These are phyloP conservation scores for Chaetoceros muelleri DNA, from an alignment of 108 stramenopile genomes.

Conservation along the genomic window DNA sequence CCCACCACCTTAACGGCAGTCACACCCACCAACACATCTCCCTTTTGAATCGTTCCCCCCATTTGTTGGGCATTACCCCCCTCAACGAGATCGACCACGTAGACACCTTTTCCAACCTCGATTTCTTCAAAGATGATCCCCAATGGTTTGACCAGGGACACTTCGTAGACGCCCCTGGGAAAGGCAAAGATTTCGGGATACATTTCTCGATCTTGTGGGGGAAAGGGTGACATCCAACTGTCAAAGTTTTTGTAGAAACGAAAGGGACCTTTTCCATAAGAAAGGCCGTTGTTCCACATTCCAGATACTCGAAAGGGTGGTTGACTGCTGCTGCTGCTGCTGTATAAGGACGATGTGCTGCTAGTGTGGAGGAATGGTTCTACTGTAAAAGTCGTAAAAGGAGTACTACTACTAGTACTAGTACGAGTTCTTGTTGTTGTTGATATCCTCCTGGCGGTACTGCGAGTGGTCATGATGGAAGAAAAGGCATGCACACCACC, in stretches of 20 bases:
- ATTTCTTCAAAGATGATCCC: slow-evolving; percentile 86
- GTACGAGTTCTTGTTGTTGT: too few species aligned
- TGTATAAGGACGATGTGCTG: too few species aligned
- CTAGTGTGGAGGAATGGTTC: too few species aligned
- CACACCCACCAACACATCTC: slow-evolving; percentile 60
- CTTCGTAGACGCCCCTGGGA: slow-evolving; percentile 76
- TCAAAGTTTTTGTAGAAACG: slow-evolving; percentile 59
- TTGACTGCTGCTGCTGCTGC: too few species aligned
- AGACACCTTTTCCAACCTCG: slow-evolving; percentile 52
- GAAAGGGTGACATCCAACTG: slow-evolving; percentile 59
- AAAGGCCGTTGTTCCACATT: slow-evolving; percentile 53
- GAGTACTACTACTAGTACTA: too few species aligned
- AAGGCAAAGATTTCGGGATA: slow-evolving; percentile 69
- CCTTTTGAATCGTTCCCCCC: slow-evolving; percentile 45
- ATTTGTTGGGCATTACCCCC: slow-evolving; percentile 62
- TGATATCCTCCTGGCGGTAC: too few species aligned
- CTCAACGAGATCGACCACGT: slow-evolving; percentile 68
- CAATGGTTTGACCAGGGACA: slow-evolving; percentile 48
- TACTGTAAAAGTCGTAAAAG: too few species aligned
- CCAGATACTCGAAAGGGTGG: slow-evolving; percentile 7
- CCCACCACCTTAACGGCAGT: slow-evolving; percentile 73
- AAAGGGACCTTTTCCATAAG: slow-evolving; percentile 64
- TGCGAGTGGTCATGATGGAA: too few species aligned
- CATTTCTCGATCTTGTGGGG: slow-evolving; percentile 55
- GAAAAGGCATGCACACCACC: too few species aligned